phyloP scores from a whole-genome alignment of 148 eudicot species.

The Camellia granthamiana region DNA sequence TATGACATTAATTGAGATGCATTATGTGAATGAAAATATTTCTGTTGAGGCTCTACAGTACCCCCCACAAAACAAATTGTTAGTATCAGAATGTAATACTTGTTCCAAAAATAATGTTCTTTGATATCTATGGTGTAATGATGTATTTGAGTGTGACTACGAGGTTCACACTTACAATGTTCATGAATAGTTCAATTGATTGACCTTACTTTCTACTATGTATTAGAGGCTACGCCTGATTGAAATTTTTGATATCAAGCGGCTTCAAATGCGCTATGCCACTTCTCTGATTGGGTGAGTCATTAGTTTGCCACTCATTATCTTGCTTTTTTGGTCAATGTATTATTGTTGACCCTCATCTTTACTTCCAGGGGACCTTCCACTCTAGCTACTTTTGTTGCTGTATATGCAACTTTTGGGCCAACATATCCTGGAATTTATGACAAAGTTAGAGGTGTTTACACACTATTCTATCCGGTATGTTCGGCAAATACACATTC shows the following conservation, averaged over 20 bases:
- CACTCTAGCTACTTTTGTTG: slow-evolving; percentile 89
- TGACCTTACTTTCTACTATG: slow-evolving; percentile 2
- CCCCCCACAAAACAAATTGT: neutral
- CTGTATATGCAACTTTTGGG: slow-evolving; percentile 91
- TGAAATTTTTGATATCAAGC: slow-evolving; percentile 87
- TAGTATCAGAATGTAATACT: neutral
- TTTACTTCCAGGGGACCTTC: slow-evolving; percentile 71
- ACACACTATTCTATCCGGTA: slow-evolving; percentile 91
- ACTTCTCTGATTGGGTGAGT: slow-evolving; percentile 81
- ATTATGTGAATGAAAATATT: neutral
- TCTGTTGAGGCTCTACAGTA: neutral
- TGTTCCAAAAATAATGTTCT: neutral
- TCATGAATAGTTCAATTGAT: neutral
- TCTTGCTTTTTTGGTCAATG: neutral
- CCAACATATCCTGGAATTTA: slow-evolving; percentile 92
- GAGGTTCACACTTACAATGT: neutral
- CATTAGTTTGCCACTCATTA: neutral
- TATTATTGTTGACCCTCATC: slow-evolving; percentile 12
- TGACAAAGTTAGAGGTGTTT: slow-evolving; percentile 82
- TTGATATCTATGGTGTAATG: neutral
- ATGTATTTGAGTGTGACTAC: neutral
- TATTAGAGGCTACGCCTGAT: slow-evolving; percentile 84
- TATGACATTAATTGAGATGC: neutral
- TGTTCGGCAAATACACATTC: slow-evolving; percentile 15
- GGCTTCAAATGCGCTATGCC: slow-evolving; percentile 96